A percentile compares a stretch with the other conserved stretches of the same genome.
These are phyloP conservation scores for Cyclospora cayetanensis DNA, from an alignment of 169 alveolate genomes.

Conservation along the genomic window DNA sequence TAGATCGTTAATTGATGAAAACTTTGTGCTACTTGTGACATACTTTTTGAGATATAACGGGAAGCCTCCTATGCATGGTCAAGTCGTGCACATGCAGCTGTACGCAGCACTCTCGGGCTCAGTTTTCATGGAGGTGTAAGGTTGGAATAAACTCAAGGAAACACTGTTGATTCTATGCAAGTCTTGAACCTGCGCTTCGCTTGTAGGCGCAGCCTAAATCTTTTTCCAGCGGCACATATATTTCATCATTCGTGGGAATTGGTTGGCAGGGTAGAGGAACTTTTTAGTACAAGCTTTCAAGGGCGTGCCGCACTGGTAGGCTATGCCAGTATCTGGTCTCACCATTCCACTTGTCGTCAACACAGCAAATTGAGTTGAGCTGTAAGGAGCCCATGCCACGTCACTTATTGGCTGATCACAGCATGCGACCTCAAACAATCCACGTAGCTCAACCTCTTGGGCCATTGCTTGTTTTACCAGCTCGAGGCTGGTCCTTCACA, in stretches of 20 bases:
- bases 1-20: background rate
- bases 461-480: background rate
- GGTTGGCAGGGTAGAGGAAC: too few species aligned
- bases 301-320: background rate
- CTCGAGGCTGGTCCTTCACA: background rate
- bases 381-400: conserved; percentile 95
- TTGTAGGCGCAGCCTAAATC: too few species aligned
- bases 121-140: too few species aligned
- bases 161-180: too few species aligned
- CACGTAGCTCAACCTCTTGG: too few species aligned
- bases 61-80: conserved; percentile 47
- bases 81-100: conserved; percentile 66
- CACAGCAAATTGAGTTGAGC: conserved; percentile 93
- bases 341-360: conserved; percentile 90
- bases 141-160: too few species aligned
- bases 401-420: conserved; percentile 89
- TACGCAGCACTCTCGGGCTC: too few species aligned
- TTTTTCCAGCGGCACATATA: too few species aligned
- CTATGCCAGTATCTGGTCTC: background rate
- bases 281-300: too few species aligned
- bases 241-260: too few species aligned
- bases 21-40: background rate
- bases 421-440: background rate
- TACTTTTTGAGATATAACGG: conserved; percentile 46
- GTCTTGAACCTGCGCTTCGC: too few species aligned